A percentile compares a stretch with the other conserved stretches of the same genome.
These are phyloP conservation scores for Rachicladosporium sp. DNA, from an alignment of 2,329 filamentous ascomycete genomes.

Conservation along the genomic window DNA sequence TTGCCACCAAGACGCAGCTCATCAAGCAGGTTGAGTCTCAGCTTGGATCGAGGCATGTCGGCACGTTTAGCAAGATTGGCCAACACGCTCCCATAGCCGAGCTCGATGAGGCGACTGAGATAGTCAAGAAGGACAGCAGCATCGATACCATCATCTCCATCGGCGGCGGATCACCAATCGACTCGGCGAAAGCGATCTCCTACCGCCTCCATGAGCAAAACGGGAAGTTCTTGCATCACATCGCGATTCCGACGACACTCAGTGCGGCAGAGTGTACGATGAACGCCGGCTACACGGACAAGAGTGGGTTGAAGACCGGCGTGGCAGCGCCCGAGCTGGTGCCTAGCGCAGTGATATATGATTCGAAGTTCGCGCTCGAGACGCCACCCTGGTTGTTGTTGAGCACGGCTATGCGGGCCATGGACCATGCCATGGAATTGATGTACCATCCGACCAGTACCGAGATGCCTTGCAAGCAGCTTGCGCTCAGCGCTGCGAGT, in stretches of 20 bases:
- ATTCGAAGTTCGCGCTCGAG: constrained; percentile 37
- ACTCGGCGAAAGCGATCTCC: constrained; percentile 37
- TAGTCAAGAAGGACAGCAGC: constrained; percentile 31
- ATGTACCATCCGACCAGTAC: constrained; percentile 41
- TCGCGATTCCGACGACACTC: constrained; percentile 38
- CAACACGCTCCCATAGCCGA: constrained; percentile 45
- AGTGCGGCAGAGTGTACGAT: constrained; percentile 44
- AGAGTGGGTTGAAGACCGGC: constrained; percentile 38
- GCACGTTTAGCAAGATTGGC: constrained; percentile 43
- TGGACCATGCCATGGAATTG: constrained; percentile 45
- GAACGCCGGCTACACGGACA: constrained; percentile 39
- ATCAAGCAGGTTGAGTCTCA: constrained; percentile 39
- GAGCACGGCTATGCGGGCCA: constrained; percentile 40
- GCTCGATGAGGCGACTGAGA: constrained; percentile 39
- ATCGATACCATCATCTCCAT: constrained; percentile 45
- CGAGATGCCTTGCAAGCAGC: constrained; percentile 38
- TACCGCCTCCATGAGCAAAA: constrained; percentile 31
- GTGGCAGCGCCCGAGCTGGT: constrained; percentile 32
- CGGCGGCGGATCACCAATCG: constrained; percentile 44
- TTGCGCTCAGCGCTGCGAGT: constrained; percentile 33
- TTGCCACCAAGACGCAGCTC: constrained; percentile 42
- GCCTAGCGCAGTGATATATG: constrained; percentile 41
- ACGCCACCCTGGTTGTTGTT: constrained; percentile 40
- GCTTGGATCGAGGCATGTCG: constrained; percentile 36
- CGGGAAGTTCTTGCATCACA: constrained; percentile 32